These are phyloP conservation scores for Grosmannia clavigera DNA, from an alignment of 2,329 filamentous ascomycete species.

Conservation along the genomic window DNA sequence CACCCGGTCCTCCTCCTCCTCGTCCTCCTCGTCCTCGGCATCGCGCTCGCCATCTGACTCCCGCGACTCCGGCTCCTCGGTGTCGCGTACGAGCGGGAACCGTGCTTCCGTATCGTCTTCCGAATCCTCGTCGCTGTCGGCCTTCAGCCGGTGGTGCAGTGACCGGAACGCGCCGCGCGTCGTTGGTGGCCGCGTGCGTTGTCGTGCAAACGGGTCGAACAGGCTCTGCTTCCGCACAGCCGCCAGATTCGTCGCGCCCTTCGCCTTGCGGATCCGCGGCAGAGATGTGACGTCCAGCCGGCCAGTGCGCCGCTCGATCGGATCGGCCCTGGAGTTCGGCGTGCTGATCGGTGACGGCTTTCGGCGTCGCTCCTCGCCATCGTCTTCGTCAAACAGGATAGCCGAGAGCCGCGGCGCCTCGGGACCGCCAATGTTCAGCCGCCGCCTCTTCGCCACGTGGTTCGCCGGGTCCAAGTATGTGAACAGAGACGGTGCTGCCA, in stretches of 20 bases:
- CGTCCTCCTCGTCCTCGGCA: conserved; percentile 5
- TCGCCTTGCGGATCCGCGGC: conserved; percentile 62
- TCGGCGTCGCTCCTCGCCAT: conserved; percentile 40
- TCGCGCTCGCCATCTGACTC: conserved; percentile 2
- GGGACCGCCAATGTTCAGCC: conserved; percentile 63
- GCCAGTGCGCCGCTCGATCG: conserved; percentile 46
- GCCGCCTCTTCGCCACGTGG: conserved; percentile 66
- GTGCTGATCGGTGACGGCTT: conserved; percentile 44
- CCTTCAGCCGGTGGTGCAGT: conserved; percentile 66
- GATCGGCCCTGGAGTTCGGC: conserved; percentile 50
- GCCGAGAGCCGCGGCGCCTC: conserved; percentile 40
- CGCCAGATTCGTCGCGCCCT: conserved; percentile 33
- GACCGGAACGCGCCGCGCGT: conserved; percentile 56
- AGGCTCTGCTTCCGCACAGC: conserved; percentile 51
- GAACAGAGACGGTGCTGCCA: conserved; percentile 70
- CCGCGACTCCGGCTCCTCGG: conserved; percentile 68
- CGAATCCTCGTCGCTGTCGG: conserved; percentile 73
- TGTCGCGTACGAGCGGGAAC: conserved; percentile 55
- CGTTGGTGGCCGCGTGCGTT: conserved; percentile 33
- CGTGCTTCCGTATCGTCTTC: conserved; percentile 62
- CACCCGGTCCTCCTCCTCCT: conserved; percentile 49
- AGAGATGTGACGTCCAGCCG: conserved; percentile 50
- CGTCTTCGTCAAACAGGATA: conserved; percentile 36
- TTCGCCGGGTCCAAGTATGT: conserved; percentile 73
- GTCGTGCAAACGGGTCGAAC: conserved; percentile 53